These are phyloP conservation scores for Drosera spatulata DNA, from an alignment of 179 eudicot species.

Conservation along the genomic window DNA sequence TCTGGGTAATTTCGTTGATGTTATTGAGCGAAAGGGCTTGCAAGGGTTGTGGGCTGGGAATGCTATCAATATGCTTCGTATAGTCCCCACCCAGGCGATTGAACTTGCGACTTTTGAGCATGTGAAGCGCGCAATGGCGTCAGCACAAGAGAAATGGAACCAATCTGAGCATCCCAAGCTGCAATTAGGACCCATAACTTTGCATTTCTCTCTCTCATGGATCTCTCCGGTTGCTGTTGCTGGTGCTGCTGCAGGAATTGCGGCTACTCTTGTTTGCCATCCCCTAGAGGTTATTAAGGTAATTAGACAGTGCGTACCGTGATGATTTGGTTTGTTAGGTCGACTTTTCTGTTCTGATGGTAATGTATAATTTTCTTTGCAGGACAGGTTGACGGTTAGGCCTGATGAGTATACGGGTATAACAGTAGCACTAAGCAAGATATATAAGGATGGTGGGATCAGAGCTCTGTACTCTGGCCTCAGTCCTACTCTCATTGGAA, in stretches of 20 bases:
- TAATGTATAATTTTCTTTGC: constrained; percentile 9
- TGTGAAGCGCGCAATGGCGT: constrained; percentile 81
- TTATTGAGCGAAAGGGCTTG: constrained; percentile 77
- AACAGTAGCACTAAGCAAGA: constrained; percentile 57
- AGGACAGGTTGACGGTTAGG: constrained; percentile 90
- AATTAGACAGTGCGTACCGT: neutral
- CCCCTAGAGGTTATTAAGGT: constrained; percentile 99
- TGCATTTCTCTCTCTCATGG: constrained; percentile 72
- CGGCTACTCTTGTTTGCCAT: constrained; percentile 85
- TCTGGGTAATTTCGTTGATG: constrained; percentile 65
- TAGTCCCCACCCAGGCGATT: constrained; percentile 90
- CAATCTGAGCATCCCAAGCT: constrained; percentile 42
- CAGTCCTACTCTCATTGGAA: constrained; percentile 78
- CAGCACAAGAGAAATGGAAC: constrained; percentile 72
- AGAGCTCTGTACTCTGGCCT: constrained; percentile 73
- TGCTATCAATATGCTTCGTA: constrained; percentile 87
- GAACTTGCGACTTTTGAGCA: constrained; percentile 93
- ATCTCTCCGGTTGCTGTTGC: constrained; percentile 89
- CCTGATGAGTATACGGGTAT: constrained; percentile 73
- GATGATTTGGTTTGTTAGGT: neutral
- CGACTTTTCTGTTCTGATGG: neutral
- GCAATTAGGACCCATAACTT: constrained; percentile 55
- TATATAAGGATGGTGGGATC: constrained; percentile 70
- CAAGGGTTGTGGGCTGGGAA: constrained; percentile 96
- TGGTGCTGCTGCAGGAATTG: constrained; percentile 93